A percentile compares a stretch with the other conserved stretches of the same genome.
Evolutionary conservation across 2,329 filamentous ascomycete genomes (phyloP).

Genomic region (Hirsutella rhossiliensis): DNA sequence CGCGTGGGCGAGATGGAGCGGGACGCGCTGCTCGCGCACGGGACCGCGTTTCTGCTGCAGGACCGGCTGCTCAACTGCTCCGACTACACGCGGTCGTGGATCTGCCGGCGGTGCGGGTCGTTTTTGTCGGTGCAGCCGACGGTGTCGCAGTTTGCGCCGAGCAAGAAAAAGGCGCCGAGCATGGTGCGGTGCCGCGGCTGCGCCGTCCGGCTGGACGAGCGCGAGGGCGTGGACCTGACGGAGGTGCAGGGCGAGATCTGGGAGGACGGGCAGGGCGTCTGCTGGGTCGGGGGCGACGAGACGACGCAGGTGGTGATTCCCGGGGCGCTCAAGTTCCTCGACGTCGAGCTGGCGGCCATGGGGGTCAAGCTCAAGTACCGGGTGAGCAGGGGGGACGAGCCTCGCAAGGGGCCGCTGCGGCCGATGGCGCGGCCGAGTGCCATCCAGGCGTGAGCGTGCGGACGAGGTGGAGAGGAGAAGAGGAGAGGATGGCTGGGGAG

Average conservation of each 20-base stretch:
- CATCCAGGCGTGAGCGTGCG: neutral
- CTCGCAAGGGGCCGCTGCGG: slow-evolving; percentile 38
- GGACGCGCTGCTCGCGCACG: slow-evolving; percentile 87
- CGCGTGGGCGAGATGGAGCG: slow-evolving; percentile 99
- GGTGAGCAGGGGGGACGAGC: slow-evolving; percentile 51
- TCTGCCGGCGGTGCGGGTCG: slow-evolving; percentile 79
- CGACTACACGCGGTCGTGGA: slow-evolving; percentile 80
- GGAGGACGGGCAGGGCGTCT: slow-evolving; percentile 79
- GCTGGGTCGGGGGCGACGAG: slow-evolving; percentile 80
- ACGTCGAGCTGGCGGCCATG: slow-evolving; percentile 94
- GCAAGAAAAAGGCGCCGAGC: slow-evolving; percentile 53
- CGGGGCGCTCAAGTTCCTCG: slow-evolving; percentile 82
- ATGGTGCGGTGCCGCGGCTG: slow-evolving; percentile 72
- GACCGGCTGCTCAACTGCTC: slow-evolving; percentile 96
- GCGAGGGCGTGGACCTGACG: slow-evolving; percentile 43
- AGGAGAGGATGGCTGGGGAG: neutral
- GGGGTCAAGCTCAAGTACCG: slow-evolving; percentile 85
- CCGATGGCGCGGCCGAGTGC: slow-evolving; percentile 17
- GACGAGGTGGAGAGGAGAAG: neutral
- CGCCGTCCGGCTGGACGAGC: slow-evolving; percentile 47
- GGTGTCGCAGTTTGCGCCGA: slow-evolving; percentile 47
- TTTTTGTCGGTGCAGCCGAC: slow-evolving; percentile 83
- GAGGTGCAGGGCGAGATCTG: slow-evolving; percentile 63
- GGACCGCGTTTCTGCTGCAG: slow-evolving; percentile 86
- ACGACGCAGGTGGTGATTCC: slow-evolving; percentile 88